Percentiles rank a stretch among this genome's conserved stretches.
These are phyloP conservation scores for Geotrichum cucujoidarum DNA, from an alignment of 1,139 yeast species.

Conservation along the genomic window DNA sequence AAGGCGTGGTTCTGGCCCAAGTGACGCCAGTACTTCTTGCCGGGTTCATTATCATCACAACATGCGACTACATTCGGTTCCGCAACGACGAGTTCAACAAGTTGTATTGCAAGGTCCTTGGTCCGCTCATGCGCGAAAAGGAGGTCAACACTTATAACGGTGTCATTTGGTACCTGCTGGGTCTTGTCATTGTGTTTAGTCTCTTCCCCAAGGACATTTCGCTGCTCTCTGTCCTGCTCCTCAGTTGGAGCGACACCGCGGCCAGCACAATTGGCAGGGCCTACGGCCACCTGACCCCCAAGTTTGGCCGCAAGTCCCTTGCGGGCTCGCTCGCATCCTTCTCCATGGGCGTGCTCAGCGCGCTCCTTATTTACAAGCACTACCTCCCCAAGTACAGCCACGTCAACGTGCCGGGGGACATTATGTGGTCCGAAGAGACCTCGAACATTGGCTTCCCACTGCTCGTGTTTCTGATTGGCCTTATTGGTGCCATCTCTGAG, in stretches of 20 bases:
- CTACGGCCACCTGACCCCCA: slow-evolving; percentile 80
- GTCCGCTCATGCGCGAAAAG: slow-evolving; percentile 76
- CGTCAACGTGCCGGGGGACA: slow-evolving; percentile 49
- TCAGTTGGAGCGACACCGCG: slow-evolving; percentile 97
- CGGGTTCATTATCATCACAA: slow-evolving; percentile 51
- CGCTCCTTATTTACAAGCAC: slow-evolving; percentile 65
- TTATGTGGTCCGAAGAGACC: slow-evolving; percentile 60
- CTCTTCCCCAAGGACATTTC: slow-evolving; percentile 76
- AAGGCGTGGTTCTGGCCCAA: slow-evolving; percentile 52
- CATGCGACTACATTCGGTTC: slow-evolving; percentile 67
- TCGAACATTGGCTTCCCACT: slow-evolving; percentile 51
- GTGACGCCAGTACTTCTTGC: slow-evolving; percentile 51
- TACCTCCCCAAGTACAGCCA: slow-evolving; percentile 56
- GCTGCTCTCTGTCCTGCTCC: slow-evolving; percentile 65
- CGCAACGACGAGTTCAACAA: slow-evolving; percentile 55
- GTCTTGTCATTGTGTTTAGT: slow-evolving; percentile 64
- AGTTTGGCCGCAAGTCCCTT: slow-evolving; percentile 66
- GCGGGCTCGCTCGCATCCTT: slow-evolving; percentile 91
- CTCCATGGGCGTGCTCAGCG: slow-evolving; percentile 59
- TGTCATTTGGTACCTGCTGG: slow-evolving; percentile 76
- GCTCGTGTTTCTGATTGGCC: slow-evolving; percentile 60
- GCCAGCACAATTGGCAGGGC: slow-evolving; percentile 90
- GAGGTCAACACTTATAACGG: slow-evolving; percentile 74
- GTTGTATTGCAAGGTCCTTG: slow-evolving; percentile 58
- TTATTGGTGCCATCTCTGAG: slow-evolving; percentile 79